Evolutionary conservation across 495 filamentous ascomycete genomes (phyloP).

Genomic region (Penicillium psychrofluorescens): DNA sequence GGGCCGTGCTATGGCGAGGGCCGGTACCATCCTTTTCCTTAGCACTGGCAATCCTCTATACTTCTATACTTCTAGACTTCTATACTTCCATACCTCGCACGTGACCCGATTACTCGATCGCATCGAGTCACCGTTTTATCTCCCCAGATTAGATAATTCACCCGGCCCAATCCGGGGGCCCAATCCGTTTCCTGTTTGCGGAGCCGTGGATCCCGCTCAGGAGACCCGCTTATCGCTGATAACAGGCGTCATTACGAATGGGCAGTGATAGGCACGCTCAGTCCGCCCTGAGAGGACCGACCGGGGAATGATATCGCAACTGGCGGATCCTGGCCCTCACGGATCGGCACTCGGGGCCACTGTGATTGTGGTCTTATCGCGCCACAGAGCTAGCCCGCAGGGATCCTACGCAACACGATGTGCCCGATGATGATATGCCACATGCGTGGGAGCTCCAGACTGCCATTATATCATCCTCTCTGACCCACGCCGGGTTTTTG

Average conservation of each 20-base stretch:
- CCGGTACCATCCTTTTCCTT: no score
- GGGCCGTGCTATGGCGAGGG: not conserved
- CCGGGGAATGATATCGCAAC: conserved; percentile 2
- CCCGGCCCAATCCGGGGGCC: not conserved
- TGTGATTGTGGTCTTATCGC: conserved; percentile 8
- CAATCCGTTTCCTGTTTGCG: conserved; percentile 6
- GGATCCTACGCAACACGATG: conserved; percentile 5
- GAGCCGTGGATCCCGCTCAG: conserved; percentile 12
- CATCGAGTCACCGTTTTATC: conserved; percentile 28
- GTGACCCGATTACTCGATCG: conserved; percentile 34
- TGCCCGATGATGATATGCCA: conserved; percentile 4
- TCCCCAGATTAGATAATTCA: conserved; percentile 17
- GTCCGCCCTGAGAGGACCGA: conserved; percentile 1
- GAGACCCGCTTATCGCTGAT: conserved; percentile 10
- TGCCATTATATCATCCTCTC: not conserved
- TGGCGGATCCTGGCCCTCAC: conserved; percentile 1
- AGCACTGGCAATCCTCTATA: no score
- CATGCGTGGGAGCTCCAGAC: not conserved
- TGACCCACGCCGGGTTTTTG: not conserved
- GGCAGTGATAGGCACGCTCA: conserved; percentile 15
- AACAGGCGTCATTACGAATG: conserved; percentile 9
- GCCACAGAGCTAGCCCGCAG: not conserved
- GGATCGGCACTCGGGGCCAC: conserved; percentile 6
- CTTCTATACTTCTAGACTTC: not conserved
- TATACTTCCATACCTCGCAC: conserved; percentile 1